phyloP scores from a whole-genome alignment of 805 yeast species.

The Yamadazyma kitorensis region DNA sequence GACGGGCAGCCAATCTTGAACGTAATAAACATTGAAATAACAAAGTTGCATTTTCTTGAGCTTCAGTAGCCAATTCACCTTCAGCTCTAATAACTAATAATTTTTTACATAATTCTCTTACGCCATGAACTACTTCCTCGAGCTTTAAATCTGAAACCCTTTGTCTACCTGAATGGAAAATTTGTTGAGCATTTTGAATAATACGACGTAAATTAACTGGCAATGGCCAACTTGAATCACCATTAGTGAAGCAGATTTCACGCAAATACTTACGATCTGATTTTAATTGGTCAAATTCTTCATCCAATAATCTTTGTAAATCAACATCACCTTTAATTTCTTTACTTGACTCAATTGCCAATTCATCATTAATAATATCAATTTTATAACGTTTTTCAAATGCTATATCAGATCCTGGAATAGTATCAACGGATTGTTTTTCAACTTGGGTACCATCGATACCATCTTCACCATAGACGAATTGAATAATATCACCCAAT shows the following conservation, averaged over 20 bases:
- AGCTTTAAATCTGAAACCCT: slow-evolving; percentile 89
- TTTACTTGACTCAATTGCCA: slow-evolving; percentile 78
- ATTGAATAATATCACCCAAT: slow-evolving; percentile 92
- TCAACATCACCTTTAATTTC: slow-evolving; percentile 89
- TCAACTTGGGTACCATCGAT: slow-evolving; percentile 98
- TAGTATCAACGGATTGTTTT: slow-evolving; percentile 91
- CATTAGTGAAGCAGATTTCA: slow-evolving; percentile 78
- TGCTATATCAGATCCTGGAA: slow-evolving; percentile 84
- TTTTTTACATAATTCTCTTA: slow-evolving; percentile 62
- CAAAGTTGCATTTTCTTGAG: slow-evolving; percentile 88
- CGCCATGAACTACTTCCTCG: slow-evolving; percentile 73
- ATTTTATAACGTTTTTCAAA: slow-evolving; percentile 84
- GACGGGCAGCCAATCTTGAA: slow-evolving; percentile 85
- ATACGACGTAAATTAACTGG: slow-evolving; percentile 97
- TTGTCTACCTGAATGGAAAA: slow-evolving; percentile 88
- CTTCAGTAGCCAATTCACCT: slow-evolving; percentile 69
- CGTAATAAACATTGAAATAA: slow-evolving; percentile 89
- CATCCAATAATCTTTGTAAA: slow-evolving; percentile 76
- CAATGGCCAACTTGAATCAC: slow-evolving; percentile 96
- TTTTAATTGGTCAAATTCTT: slow-evolving; percentile 74
- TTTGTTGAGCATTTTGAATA: slow-evolving; percentile 94
- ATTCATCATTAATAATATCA: slow-evolving; percentile 70
- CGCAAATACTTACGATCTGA: slow-evolving; percentile 80
- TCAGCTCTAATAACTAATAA: slow-evolving; percentile 81
- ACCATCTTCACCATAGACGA: slow-evolving; percentile 98